A percentile compares a stretch with the other conserved stretches of the same genome.
phyloP scores from a whole-genome alignment of 2,329 filamentous ascomycete genomes.

The Trichophyton simii region DNA sequence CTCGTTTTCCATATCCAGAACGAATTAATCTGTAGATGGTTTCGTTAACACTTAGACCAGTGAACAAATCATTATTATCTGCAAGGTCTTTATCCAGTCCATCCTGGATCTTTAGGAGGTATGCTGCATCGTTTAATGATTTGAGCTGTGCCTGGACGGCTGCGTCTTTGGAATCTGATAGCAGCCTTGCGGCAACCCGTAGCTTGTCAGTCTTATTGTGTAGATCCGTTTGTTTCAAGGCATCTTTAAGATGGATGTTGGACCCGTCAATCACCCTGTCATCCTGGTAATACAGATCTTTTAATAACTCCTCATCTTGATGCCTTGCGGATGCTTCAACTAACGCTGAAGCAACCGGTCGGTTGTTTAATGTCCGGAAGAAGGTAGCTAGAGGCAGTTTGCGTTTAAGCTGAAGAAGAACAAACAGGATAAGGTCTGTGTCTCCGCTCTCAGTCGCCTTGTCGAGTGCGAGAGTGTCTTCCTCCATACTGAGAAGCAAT shows the following conservation, averaged over 20 bases:
- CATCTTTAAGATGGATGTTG: slow-evolving; percentile 74
- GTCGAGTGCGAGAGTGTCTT: slow-evolving; percentile 86
- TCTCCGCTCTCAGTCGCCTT: slow-evolving; percentile 95
- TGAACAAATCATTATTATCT: slow-evolving; percentile 49
- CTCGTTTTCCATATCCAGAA: slow-evolving; percentile 68
- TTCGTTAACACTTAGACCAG: slow-evolving; percentile 77
- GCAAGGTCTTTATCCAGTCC: slow-evolving; percentile 72
- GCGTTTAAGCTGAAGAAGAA: slow-evolving; percentile 75
- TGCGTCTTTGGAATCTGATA: slow-evolving; percentile 72
- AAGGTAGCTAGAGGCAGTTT: slow-evolving; percentile 83
- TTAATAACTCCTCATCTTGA: slow-evolving; percentile 70
- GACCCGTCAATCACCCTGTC: slow-evolving; percentile 81
- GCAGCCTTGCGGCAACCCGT: slow-evolving; percentile 67
- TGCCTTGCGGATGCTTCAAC: slow-evolving; percentile 73
- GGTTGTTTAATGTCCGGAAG: slow-evolving; percentile 78
- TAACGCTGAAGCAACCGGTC: slow-evolving; percentile 74
- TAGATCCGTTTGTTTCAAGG: slow-evolving; percentile 58
- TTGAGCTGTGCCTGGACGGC: slow-evolving; percentile 53
- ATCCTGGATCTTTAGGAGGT: slow-evolving; percentile 75
- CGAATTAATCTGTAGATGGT: slow-evolving; percentile 82
- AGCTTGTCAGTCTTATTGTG: slow-evolving; percentile 71
- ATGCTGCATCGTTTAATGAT: slow-evolving; percentile 65
- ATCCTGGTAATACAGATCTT: slow-evolving; percentile 95
- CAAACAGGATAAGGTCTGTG: slow-evolving; percentile 81
- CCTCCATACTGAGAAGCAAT: slow-evolving; percentile 83